Conservation (phyloP, 768 basidiomycete genomes). For the Chlorophyllum brunneum region DNA sequence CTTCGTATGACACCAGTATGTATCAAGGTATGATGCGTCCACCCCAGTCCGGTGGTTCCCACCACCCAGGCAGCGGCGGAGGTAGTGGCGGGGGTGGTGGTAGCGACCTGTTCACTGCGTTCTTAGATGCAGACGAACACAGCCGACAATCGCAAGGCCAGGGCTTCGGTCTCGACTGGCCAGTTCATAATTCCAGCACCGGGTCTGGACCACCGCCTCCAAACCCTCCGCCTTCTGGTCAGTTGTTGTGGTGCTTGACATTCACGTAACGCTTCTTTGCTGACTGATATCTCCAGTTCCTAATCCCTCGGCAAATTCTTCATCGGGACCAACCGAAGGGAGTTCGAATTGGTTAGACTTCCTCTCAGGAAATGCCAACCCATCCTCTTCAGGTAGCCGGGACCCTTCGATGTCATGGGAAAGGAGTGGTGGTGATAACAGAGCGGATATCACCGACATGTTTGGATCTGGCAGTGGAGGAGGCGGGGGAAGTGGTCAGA, state of each 20-base stretch:
- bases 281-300: not conserved
- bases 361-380: constrained; percentile 6
- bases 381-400: constrained; percentile 3
- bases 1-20: constrained; percentile 9
- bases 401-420: constrained; percentile 15
- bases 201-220: constrained; percentile 4
- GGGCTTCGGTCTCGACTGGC: constrained; percentile 11
- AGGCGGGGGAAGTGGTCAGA: constrained; percentile 3
- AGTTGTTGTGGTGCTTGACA: not conserved
- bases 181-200: constrained; percentile 5
- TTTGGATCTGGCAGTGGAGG: constrained; percentile 6
- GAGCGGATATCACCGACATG: constrained; percentile 9
- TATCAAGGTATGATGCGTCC: constrained; percentile 11
- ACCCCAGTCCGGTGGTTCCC: constrained; percentile 5
- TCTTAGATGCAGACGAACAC: constrained; percentile 11
- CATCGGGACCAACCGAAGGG: constrained; percentile 9
- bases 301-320: constrained; percentile 7
- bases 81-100: constrained; percentile 5
- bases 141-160: constrained; percentile 12
- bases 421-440: constrained; percentile 11
- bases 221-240: constrained; percentile 5
- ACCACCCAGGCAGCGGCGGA: constrained; percentile 2
- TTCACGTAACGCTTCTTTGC: constrained; percentile 2
- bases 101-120: constrained; percentile 8
- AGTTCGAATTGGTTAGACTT: constrained; percentile 12